These are phyloP conservation scores for Fusarium scirpi DNA, from an alignment of 2,329 filamentous ascomycete species.

Conservation along the genomic window DNA sequence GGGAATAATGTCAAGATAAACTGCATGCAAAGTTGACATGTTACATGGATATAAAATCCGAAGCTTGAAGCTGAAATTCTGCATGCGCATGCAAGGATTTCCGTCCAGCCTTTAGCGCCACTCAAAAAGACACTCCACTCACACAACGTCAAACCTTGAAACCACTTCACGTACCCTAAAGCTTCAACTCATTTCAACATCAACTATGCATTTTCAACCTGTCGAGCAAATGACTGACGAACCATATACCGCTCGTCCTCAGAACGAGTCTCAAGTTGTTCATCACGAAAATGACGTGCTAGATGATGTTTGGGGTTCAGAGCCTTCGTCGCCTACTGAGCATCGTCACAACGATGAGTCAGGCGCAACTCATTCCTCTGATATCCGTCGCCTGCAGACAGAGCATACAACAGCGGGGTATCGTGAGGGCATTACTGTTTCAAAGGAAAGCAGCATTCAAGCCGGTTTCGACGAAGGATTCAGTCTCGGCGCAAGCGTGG, in stretches of 20 bases:
- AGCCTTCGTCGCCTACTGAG: constrained; percentile 38
- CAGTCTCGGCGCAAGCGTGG: constrained; percentile 83
- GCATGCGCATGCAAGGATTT: constrained; percentile 19
- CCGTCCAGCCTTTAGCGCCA: background rate
- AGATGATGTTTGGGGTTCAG: constrained; percentile 55
- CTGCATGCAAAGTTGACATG: background rate
- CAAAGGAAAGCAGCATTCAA: constrained; percentile 83
- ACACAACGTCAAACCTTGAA: constrained; percentile 10
- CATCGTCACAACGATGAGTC: constrained; percentile 14
- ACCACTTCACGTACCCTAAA: background rate
- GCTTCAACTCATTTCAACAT: background rate
- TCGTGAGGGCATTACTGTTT: constrained; percentile 83
- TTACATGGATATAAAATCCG: background rate
- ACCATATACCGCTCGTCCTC: constrained; percentile 41
- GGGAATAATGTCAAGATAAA: background rate
- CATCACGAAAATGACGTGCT: constrained; percentile 44
- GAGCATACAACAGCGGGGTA: constrained; percentile 89
- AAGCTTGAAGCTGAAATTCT: constrained; percentile 1
- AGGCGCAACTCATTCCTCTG: constrained; percentile 61
- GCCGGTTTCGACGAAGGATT: constrained; percentile 93
- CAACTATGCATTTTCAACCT: constrained; percentile 52
- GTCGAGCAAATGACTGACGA: constrained; percentile 49
- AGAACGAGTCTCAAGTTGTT: constrained; percentile 26
- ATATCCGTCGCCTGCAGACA: constrained; percentile 78
- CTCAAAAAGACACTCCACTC: constrained; percentile 8